Evolutionary conservation across 345 rosid genomes (phyloP).

Genomic region (Mangifera indica): DNA sequence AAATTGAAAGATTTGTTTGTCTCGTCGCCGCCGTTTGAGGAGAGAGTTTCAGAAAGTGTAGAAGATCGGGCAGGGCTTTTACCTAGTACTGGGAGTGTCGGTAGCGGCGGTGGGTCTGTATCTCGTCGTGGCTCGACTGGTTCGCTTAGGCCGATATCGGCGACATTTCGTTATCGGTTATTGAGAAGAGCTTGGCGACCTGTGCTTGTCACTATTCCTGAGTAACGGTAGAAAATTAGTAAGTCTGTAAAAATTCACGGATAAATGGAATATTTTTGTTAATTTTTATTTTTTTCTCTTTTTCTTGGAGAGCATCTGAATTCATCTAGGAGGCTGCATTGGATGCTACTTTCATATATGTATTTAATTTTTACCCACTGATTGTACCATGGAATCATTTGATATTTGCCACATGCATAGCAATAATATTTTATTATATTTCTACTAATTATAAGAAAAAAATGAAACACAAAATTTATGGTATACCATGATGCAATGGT

Average conservation of each 20-base stretch:
- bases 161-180: conserved; percentile 57
- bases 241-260: conserved; percentile 17
- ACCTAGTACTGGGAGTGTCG: conserved; percentile 21
- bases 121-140: conserved; percentile 42
- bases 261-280: conserved; percentile 13
- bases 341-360: too few species aligned
- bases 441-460: too few species aligned
- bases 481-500: too few species aligned
- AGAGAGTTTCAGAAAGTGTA: conserved; percentile 21
- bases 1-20: conserved; percentile 79
- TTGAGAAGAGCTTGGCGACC: conserved; percentile 89
- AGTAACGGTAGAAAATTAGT: conserved; percentile 31
- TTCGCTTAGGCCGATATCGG: conserved; percentile 47
- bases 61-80: conserved; percentile 37
- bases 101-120: conserved; percentile 20
- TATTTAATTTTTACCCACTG: too few species aligned
- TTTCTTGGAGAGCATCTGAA: background rate
- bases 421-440: too few species aligned
- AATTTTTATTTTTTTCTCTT: conserved; percentile 2
- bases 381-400: too few species aligned
- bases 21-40: conserved; percentile 72
- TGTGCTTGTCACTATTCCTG: conserved; percentile 74
- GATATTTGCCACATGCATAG: too few species aligned
- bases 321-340: background rate
- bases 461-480: too few species aligned